Base-by-base conservation (phyloP, 148 eudicot species). In the Rhododendron kiyosumense region DNA sequence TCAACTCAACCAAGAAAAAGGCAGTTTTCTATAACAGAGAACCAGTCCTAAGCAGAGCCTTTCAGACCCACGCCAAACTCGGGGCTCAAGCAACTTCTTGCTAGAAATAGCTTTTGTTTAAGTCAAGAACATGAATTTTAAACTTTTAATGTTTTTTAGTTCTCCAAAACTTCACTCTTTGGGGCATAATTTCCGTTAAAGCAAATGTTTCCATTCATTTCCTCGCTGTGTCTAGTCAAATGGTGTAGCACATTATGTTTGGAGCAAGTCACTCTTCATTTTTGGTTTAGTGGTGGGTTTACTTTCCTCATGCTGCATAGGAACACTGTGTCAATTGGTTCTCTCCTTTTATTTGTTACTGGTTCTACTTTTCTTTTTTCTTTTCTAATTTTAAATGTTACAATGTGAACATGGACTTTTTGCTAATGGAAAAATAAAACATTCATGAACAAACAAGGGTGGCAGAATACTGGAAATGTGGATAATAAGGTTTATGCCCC, bases 291-390 rank as follows among this genome's bases (percentile, higher is more conserved):
- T 22, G 73, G 2, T 24, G 14, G 17, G 84, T 36, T 26, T 59
- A 34, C 30, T 38, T 38, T 54, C 46, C 8, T 5, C 45, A 54
- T 54, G 74, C 48, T 43, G 28, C 43, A 78, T 36, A 22, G 49
- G 30, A 20, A 36, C 30, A 1, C 49, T 4, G 38, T 81, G 73
- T 34, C 48, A 59, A 36, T 57, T 59, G 73, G 49, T 57, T 34
- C 84, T 81, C 84, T 81, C 46, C n/a, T 81, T 13, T 57, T 59
- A 24, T 59, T 57, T 81, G 84, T 49, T 18, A 34, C 74, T 82
- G 74, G 30, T 82, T 59, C 32, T 61, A 82, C 51, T 82, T n/a
- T 57, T 54, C 20, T 10, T 57, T 82, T 15, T 57, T 22, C 73
- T 57, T 57, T 36, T 22, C 84, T 81, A 54, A 36, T 59, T 59